Evolutionary conservation across 208 protist genomes (phyloP).

Genomic region (Acanthamoeba healyi): DNA sequence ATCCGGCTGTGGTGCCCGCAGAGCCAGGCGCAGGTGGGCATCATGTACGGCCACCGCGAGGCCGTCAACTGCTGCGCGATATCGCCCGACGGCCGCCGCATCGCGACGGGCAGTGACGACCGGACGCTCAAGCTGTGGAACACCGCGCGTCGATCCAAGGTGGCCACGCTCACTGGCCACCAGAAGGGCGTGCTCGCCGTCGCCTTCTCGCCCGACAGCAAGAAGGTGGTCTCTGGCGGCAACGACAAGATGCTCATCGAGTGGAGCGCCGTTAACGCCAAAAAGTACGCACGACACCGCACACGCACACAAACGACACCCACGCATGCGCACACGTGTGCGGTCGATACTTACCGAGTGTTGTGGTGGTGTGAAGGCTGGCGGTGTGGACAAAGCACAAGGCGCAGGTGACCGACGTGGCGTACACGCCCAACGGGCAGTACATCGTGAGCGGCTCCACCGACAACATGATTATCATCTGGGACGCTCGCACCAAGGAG

Average conservation of each 20-base stretch:
- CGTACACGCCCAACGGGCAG: constrained; percentile 72
- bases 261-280: neutral
- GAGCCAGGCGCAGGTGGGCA: neutral
- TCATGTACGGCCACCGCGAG: constrained; percentile 72
- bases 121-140: constrained; percentile 61
- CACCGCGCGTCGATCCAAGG: neutral
- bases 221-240: no score
- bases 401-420: neutral
- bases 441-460: constrained; percentile 52
- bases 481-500: constrained; percentile 8
- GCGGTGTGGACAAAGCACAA: constrained; percentile 55
- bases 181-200: constrained; percentile 80
- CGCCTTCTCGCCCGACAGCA: no score
- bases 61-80: constrained; percentile 38
- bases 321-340: no score
- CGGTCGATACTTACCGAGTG: no score
- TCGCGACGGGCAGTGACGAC: constrained; percentile 52
- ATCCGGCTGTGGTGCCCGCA: neutral
- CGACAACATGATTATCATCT: constrained; percentile 42
- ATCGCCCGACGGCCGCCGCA: constrained; percentile 6
- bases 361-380: no score
- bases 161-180: constrained; percentile 77
- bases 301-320: no score
- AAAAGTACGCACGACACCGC: no score
- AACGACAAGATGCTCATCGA: no score